A percentile compares a stretch with the other conserved stretches of the same genome.
These are phyloP conservation scores for Cicer arietinum DNA, from an alignment of 306 rosid genomes.

Conservation along the genomic window DNA sequence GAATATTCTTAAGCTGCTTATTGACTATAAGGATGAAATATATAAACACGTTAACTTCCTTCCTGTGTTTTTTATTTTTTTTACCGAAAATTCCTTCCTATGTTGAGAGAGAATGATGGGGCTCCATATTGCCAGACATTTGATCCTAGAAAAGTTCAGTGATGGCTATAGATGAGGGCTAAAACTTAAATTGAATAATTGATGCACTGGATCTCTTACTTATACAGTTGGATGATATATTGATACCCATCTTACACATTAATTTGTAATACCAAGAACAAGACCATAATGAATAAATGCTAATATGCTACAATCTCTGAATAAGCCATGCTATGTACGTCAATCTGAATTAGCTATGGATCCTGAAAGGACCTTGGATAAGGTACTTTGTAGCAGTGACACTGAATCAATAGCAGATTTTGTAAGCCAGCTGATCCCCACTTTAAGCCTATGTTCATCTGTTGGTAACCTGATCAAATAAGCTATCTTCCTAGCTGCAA, in stretches of 20 bases:
- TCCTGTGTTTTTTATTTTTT: neutral
- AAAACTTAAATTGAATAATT: neutral
- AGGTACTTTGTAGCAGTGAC: constrained; percentile 70
- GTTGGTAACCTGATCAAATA: constrained; percentile 93
- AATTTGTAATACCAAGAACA: neutral
- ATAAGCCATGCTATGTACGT: constrained; percentile 28
- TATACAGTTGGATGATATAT: constrained; percentile 1
- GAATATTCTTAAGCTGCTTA: neutral
- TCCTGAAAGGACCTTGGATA: constrained; percentile 65
- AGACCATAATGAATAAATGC: neutral
- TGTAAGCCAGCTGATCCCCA: constrained; percentile 93
- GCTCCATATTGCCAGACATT: constrained; percentile 1
- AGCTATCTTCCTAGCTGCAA: constrained; percentile 93
- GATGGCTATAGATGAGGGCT: neutral
- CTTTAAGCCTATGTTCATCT: constrained; percentile 85
- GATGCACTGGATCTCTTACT: neutral
- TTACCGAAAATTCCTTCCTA: neutral
- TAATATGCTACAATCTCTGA: neutral
- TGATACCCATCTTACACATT: constrained; percentile 4
- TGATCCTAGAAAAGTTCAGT: neutral
- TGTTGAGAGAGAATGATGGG: neutral
- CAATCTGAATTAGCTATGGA: constrained; percentile 50
- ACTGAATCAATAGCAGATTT: constrained; percentile 86
- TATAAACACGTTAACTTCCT: neutral
- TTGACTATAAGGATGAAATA: neutral